Evolutionary conservation across 306 rosid genomes (phyloP), one percentile per base, ranked within the genome.

Genomic region (Pterocarpus santalinus): DNA sequence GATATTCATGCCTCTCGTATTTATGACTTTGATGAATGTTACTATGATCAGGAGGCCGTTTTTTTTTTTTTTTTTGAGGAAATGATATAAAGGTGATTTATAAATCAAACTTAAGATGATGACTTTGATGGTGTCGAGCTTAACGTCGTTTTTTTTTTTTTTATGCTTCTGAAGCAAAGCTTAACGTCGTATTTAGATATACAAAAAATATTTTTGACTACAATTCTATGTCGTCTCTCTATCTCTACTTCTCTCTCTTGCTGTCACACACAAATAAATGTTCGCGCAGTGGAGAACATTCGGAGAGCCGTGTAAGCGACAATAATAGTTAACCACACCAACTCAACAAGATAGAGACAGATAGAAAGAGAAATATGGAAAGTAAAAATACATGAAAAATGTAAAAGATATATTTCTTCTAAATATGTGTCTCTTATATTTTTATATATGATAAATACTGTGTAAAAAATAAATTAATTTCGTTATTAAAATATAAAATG

Each of bases 331-430:
- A 87, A 68, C 78, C 76, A 76, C 36, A 72, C 81, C 86, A 89
- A 74, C 85, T 83, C 86, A 87, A 79, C 84, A 46, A 15, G 87
- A 85, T 71, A 81, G 66, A 67, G 90, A 85, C 68, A 76, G 83
- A 76, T 32, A 66, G 66, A 60, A 69, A 66, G 68, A 49, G 75
- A 78, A 35, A 68, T 7, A 77, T n/a, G 69, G 82, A 13, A 8
- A 69, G 61, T 7, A 34, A 36, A 69, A 71, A 36, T 28, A 58
- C 16, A 49, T 58, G 30, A 64, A 51, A 64, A 11, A 15, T 55
- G 30, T 5, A 3, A 51, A 55, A 55, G 30, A 8, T n/a, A 17
- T 55, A 53, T 14, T 53, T 53, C 7, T n/a, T 7, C 4, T 53
- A 47, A 12, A 47, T 14, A 47, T 47, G n/a, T 12, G 0, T 5